These are phyloP conservation scores for Mucor velutinosus DNA, from an alignment of 371 early-diverging fungal genomes.

Conservation along the genomic window DNA sequence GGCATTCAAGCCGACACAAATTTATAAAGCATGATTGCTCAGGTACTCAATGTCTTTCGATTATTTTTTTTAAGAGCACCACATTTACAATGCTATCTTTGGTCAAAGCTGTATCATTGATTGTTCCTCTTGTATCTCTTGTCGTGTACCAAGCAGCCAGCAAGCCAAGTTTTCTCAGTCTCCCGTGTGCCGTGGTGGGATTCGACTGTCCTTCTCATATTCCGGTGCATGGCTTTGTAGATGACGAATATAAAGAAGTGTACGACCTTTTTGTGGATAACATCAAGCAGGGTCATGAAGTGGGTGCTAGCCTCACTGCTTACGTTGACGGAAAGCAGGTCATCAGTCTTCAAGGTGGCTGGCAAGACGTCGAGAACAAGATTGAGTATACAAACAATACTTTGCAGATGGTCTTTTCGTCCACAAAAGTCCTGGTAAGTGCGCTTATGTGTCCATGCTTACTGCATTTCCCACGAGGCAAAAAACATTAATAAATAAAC, in stretches of 20 bases:
- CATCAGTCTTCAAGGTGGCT: slow-evolving; percentile 68
- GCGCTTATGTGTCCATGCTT: no score
- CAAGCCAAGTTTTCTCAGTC: neutral
- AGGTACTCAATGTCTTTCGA: no score
- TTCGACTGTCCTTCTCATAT: slow-evolving; percentile 7
- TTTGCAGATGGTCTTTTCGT: slow-evolving; percentile 70
- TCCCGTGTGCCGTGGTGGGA: neutral
- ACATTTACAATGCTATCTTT: neutral
- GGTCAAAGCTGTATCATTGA: neutral
- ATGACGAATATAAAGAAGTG: slow-evolving; percentile 34
- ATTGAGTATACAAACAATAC: slow-evolving; percentile 54
- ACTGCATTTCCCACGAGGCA: neutral
- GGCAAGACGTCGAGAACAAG: slow-evolving; percentile 47
- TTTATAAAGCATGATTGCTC: no score
- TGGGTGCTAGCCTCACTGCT: slow-evolving; percentile 57
- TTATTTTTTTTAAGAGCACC: no score
- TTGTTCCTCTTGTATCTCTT: neutral
- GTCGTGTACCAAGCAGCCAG: neutral
- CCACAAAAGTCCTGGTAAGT: slow-evolving; percentile 61
- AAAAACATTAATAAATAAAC: neutral
- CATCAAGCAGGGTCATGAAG: slow-evolving; percentile 40
- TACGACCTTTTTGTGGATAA: slow-evolving; percentile 35
- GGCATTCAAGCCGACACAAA: no score
- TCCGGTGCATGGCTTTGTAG: slow-evolving; percentile 23
- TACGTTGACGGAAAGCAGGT: slow-evolving; percentile 62